phyloP scores from a whole-genome alignment of 2,329 filamentous ascomycete genomes.

The Aureobasidium sp. region DNA sequence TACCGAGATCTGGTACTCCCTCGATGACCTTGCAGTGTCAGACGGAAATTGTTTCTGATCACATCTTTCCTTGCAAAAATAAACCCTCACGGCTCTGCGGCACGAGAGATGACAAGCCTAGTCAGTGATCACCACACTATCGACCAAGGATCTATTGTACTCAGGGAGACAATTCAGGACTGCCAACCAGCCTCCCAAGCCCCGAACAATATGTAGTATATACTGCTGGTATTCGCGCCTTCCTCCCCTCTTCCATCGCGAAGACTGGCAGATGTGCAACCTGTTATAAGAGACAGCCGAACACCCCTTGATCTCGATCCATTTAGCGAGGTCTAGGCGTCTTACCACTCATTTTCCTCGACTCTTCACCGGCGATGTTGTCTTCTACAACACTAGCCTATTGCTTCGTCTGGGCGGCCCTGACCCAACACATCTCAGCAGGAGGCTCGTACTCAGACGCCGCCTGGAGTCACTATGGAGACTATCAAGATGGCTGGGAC shows the following conservation, averaged over 20 bases:
- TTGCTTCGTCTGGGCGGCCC: background rate
- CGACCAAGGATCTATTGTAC: background rate
- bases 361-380: background rate
- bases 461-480: background rate
- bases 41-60: background rate
- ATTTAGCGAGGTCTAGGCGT: constrained; percentile 7
- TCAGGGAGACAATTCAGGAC: background rate
- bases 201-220: constrained; percentile 4
- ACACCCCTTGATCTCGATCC: background rate
- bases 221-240: background rate
- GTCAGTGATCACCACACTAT: background rate
- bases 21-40: background rate
- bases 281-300: background rate
- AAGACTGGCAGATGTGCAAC: constrained; percentile 4
- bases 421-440: background rate
- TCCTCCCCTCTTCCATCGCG: background rate
- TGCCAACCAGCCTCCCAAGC: constrained; percentile 3
- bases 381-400: background rate
- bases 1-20: background rate
- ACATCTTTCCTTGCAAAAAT: background rate
- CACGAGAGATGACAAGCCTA: constrained; percentile 2
- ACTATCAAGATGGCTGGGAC: background rate
- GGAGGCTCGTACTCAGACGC: background rate
- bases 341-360: background rate
- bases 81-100: constrained; percentile 2